These are phyloP conservation scores for Salix arbutifolia DNA, from an alignment of 345 rosid species.

Conservation along the genomic window DNA sequence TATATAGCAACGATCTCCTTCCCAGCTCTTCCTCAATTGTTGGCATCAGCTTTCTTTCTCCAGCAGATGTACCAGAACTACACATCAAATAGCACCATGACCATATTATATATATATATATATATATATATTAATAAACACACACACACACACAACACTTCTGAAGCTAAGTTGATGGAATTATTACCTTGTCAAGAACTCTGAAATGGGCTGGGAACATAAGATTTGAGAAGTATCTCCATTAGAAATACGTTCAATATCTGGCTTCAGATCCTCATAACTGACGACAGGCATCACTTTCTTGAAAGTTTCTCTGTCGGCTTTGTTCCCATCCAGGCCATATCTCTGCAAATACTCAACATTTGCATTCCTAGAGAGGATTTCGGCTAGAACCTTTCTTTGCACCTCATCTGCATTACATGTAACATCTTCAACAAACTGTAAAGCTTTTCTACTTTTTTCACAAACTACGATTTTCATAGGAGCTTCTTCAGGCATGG, in stretches of 20 bases:
- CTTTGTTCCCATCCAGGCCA: slow-evolving; percentile 6
- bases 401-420: slow-evolving; percentile 10
- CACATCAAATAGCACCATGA: background rate
- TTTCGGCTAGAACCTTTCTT: slow-evolving; percentile 12
- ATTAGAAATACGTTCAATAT: slow-evolving; percentile 18
- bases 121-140: too few relatives aligned
- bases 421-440: slow-evolving; percentile 19
- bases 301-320: slow-evolving; percentile 12
- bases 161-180: background rate
- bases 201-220: slow-evolving; percentile 20
- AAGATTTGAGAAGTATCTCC: slow-evolving; percentile 20
- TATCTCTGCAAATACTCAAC: slow-evolving; percentile 18
- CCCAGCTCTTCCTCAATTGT: slow-evolving; percentile 14
- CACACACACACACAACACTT: background rate
- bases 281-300: slow-evolving; percentile 15
- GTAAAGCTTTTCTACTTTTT: background rate
- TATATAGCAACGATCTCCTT: slow-evolving; percentile 9
- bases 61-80: slow-evolving; percentile 21
- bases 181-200: slow-evolving; percentile 19
- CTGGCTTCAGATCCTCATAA: slow-evolving; percentile 15
- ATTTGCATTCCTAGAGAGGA: slow-evolving; percentile 14
- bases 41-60: slow-evolving; percentile 25
- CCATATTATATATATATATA: too few relatives aligned
- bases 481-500: slow-evolving; percentile 6
- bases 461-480: background rate